Evolutionary conservation across 768 basidiomycete genomes (phyloP), one percentile per base, ranked within the genome.

Genomic region (Termitomyces sp.): DNA sequence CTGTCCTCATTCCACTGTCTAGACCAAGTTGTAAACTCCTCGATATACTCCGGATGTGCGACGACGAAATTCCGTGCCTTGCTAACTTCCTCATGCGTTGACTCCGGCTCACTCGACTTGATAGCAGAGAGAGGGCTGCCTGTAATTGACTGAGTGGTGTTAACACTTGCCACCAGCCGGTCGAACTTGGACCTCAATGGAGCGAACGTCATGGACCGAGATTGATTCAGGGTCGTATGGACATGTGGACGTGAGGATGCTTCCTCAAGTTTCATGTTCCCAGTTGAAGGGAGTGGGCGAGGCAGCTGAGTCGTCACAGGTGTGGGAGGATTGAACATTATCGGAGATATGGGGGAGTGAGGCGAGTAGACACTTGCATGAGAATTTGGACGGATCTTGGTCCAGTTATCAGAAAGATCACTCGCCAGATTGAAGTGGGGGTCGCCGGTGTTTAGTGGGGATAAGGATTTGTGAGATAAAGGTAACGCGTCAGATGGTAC

Each of bases 311-410:
- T 44, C 38, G 57, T 44, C 26, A 56, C 44, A 12, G 69, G 68
- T 12, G 69, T 68, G 26, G 70, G 69, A 8, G 66, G 65, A 18
- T 64, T 62, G 56, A 73, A 73, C 12, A 65, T 57, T n/a, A 71
- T 70, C 3, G 72, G 72, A 8, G 72, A 73, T 33, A 65, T 64
- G 14, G 68, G 64, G 2, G 66, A 58, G 20, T 57, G 58, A 2
- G 65, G 47, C 13, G 61, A 62, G 47, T 57, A 38, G 22, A 59
- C 55, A 40, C 57, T 64, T 1, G 61, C 43, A 3, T 49, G 59
- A 1, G 57, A 49, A 7, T 60, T 57, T n/a, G 52, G 14, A 8
- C 42, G 46, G 13, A 55, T 28, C 12, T 66, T 57, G 5, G 63
- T 66, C 68, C 66, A 67, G 8, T 47, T 60, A 16, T 66, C 63